Evolutionary conservation across 257 asterid species (phyloP).

Genomic region (Perilla frutescens): DNA sequence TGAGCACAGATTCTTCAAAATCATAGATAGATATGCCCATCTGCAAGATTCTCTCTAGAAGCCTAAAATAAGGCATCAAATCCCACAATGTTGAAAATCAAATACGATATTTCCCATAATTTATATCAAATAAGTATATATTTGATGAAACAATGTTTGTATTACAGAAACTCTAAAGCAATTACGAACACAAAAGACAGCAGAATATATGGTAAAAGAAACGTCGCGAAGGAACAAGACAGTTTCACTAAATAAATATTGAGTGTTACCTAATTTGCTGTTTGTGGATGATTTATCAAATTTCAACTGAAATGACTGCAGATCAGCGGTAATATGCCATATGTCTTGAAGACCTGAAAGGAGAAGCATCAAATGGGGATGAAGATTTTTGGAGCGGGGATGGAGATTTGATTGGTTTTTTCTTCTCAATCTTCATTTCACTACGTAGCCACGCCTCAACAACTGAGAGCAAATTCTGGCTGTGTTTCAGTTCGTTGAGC

Average conservation of each 20-base stretch:
- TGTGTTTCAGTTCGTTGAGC: slow-evolving; percentile 64
- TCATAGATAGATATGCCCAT: neutral
- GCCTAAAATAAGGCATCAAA: neutral
- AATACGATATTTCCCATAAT: neutral
- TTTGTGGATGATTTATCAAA: neutral
- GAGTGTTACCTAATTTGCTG: neutral
- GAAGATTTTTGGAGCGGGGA: slow-evolving; percentile 54
- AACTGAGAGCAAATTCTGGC: slow-evolving; percentile 74
- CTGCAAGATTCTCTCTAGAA: slow-evolving; percentile 2
- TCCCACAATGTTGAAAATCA: neutral
- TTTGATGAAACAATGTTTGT: neutral
- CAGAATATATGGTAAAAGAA: neutral
- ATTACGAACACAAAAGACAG: neutral
- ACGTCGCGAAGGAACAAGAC: neutral
- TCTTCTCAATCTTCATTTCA: slow-evolving; percentile 80
- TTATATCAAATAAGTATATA: neutral
- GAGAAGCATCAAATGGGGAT: slow-evolving; percentile 74
- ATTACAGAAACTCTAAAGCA: neutral
- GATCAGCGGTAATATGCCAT: slow-evolving; percentile 88
- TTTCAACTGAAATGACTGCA: slow-evolving; percentile 14
- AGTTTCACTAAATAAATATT: too few species aligned
- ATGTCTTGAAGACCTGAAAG: slow-evolving; percentile 84
- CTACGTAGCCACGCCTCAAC: slow-evolving; percentile 89
- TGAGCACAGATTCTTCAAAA: neutral
- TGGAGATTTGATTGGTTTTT: slow-evolving; percentile 46